Evolutionary conservation across 306 rosid genomes (phyloP).

Genomic region (Dalbergia cochinchinensis): DNA sequence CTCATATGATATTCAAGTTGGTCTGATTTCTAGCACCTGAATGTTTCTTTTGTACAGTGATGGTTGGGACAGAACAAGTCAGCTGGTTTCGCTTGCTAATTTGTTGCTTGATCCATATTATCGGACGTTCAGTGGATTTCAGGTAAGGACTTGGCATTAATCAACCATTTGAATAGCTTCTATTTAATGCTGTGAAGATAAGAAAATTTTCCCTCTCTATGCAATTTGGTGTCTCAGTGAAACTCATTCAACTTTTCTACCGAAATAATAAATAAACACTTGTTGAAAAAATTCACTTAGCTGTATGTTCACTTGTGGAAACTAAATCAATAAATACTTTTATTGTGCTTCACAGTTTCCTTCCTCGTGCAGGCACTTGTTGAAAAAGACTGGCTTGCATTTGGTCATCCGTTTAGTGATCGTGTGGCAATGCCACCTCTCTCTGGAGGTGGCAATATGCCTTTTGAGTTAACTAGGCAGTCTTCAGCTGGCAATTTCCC

Average conservation of each 20-base stretch:
- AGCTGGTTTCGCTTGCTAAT: slow-evolving; percentile 88
- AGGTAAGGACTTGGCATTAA: slow-evolving; percentile 62
- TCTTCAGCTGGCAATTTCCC: slow-evolving; percentile 66
- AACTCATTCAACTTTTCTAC: slow-evolving; percentile 29
- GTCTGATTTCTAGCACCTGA: slow-evolving; percentile 32
- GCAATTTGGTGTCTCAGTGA: slow-evolving; percentile 14
- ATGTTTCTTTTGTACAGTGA: slow-evolving; percentile 65
- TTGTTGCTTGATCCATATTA: slow-evolving; percentile 96
- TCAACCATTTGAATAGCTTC: slow-evolving; percentile 38
- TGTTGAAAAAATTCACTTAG: slow-evolving; percentile 26
- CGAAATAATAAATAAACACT: slow-evolving; percentile 18
- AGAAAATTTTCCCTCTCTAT: neutral
- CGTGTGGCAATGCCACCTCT: slow-evolving; percentile 76
- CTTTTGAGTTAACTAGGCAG: slow-evolving; percentile 88
- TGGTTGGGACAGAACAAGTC: slow-evolving; percentile 99
- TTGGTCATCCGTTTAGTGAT: slow-evolving; percentile 96
- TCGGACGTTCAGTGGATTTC: slow-evolving; percentile 90
- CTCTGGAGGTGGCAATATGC: slow-evolving; percentile 62
- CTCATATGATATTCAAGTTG: neutral
- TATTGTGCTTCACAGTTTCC: slow-evolving; percentile 34
- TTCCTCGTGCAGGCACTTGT: slow-evolving; percentile 75
- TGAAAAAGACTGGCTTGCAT: slow-evolving; percentile 99
- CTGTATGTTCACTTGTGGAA: slow-evolving; percentile 25
- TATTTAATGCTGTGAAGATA: neutral
- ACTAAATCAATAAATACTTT: slow-evolving; percentile 22